A percentile compares a stretch with the other conserved stretches of the same genome.
These are phyloP conservation scores for Erythrobasidium hasegawianum DNA, from an alignment of 1,284 basidiomycete genomes.

Conservation along the genomic window DNA sequence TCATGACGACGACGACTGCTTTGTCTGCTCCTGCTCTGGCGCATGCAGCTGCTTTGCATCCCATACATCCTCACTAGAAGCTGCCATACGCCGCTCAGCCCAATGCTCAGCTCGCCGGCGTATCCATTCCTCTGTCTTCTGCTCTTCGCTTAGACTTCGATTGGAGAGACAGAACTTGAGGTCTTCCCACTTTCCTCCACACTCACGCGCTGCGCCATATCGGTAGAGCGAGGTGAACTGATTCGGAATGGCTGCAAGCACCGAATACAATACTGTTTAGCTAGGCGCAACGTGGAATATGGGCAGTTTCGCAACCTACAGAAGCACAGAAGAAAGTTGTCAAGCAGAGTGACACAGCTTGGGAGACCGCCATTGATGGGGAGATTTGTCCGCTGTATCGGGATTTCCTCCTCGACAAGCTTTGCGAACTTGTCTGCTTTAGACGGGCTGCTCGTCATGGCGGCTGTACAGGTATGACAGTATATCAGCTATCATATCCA, in stretches of 20 bases:
- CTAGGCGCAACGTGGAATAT: too few species aligned
- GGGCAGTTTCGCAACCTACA: too few species aligned
- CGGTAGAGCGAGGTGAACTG: slow-evolving; percentile 85
- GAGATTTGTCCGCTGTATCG: slow-evolving; percentile 41
- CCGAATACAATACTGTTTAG: too few species aligned
- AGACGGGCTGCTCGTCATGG: background rate
- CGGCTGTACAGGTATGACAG: too few species aligned
- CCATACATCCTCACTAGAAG: slow-evolving; percentile 93
- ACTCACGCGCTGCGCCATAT: slow-evolving; percentile 72
- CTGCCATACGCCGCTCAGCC: slow-evolving; percentile 67
- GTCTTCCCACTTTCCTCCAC: slow-evolving; percentile 75
- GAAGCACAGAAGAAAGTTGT: slow-evolving; percentile 44
- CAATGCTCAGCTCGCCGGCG: slow-evolving; percentile 82
- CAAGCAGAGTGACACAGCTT: slow-evolving; percentile 42
- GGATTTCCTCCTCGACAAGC: slow-evolving; percentile 42
- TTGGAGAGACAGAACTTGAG: slow-evolving; percentile 93
- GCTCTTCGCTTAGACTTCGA: slow-evolving; percentile 71
- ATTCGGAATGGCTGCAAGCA: slow-evolving; percentile 64
- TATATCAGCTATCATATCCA: too few species aligned
- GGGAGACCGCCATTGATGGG: slow-evolving; percentile 43
- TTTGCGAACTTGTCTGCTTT: slow-evolving; percentile 34
- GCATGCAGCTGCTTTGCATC: slow-evolving; percentile 61
- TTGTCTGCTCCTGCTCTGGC: background rate
- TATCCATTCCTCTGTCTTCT: slow-evolving; percentile 77
- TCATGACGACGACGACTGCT: too few species aligned